Base-by-base conservation (phyloP, 108 stramenopile genomes). In the Cyclotella sp. region DNA sequence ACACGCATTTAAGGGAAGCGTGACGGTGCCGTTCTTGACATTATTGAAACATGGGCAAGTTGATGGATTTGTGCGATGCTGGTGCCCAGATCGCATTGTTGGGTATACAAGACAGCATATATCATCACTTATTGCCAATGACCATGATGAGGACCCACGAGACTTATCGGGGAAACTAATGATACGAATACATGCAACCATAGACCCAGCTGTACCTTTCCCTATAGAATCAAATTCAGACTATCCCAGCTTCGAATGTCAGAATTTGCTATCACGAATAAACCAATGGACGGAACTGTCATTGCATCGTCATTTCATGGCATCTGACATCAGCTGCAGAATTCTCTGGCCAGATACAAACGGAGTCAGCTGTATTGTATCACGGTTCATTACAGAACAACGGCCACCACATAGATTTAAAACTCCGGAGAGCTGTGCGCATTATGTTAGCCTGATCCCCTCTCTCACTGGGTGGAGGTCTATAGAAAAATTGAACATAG, bases 361-460 rank as follows among this genome's bases (percentile, higher is more conserved):
- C 22, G 75, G 73, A 18, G 5, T 54, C 42, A 60, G 64, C 19
- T 73, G 53, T 53, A 74, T 89, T 47, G 62, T 71, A 15, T 73
- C 69, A 9, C 63, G 90, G 18, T 93, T 80, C 41, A 53, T 93
- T 3, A 45, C 44, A 18, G 78, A 85, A 6, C 89, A 85, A 72
- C 72, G 52, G 18, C 90, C 90, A 16, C 90, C 92, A 10, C 70
- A 63, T 16, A 83, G 79, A 15, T 34, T 87, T 28, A 53, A 69
- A 40, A 74, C 81, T 6, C 29, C 85, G 0, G 27, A 69, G 15
- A 78, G 75, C 22, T 72, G 65, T 55, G 86, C 87, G 11, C 89
- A 90, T 49, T 92, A 85, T 61, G 92, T 93, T 27, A 84, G 87
- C 11, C 67, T 92, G 21, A 71, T 95, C 43, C 92, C 93, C 11